Evolutionary conservation across 495 filamentous ascomycete genomes (phyloP).

Genomic region (Aspergillus steynii): DNA sequence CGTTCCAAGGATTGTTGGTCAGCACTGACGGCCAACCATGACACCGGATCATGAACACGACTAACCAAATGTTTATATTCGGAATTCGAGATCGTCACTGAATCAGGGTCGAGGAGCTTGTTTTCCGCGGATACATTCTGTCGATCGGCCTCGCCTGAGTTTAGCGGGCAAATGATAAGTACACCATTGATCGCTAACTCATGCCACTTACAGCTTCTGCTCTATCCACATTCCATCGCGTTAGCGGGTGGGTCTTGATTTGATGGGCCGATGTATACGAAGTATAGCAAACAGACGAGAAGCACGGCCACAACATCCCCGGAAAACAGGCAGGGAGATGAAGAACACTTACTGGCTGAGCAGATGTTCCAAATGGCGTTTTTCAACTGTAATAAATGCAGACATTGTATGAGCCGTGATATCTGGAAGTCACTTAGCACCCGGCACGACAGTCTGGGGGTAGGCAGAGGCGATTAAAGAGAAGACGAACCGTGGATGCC

Average conservation of each 20-base stretch:
- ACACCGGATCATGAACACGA: neutral
- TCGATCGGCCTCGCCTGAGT: neutral
- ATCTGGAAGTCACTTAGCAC: neutral
- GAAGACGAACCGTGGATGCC: conserved; percentile 3
- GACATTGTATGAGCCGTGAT: conserved; percentile 21
- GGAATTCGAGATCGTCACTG: conserved; percentile 52
- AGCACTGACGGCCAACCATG: neutral
- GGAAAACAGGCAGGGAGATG: neutral
- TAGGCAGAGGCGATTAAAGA: neutral
- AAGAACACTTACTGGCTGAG: conserved; percentile 42
- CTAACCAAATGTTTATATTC: conserved; percentile 59
- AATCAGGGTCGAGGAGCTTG: conserved; percentile 27
- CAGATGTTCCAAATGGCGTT: conserved; percentile 53
- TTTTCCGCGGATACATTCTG: neutral
- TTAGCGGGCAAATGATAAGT: neutral
- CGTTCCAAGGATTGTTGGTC: neutral
- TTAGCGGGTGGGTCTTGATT: neutral
- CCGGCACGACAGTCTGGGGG: neutral
- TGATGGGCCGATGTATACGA: neutral
- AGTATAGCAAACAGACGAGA: neutral
- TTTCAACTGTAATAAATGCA: conserved; percentile 51
- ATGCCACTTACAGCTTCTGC: conserved; percentile 1
- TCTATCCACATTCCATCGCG: neutral
- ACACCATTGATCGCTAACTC: neutral
- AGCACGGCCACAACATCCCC: neutral